Conservation (phyloP, 352 stramenopile genomes). For the Globisporangium recalcitrans region DNA sequence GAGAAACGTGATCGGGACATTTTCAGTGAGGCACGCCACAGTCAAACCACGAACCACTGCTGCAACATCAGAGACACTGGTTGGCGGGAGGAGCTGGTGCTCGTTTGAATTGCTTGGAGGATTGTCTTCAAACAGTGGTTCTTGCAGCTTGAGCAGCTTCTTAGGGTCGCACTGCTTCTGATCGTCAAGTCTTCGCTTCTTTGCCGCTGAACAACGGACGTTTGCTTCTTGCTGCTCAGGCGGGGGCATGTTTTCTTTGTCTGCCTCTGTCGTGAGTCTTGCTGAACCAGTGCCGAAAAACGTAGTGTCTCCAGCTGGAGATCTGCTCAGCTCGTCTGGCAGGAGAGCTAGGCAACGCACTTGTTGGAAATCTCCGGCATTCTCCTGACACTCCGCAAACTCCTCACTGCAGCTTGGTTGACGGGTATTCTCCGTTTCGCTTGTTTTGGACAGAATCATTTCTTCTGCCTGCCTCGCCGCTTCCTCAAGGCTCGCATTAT, state of each 20-base stretch:
- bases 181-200: constrained; percentile 4
- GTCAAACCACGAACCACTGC: constrained; percentile 2
- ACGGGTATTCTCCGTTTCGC: not conserved
- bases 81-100: not conserved
- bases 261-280: not conserved
- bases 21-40: constrained; percentile 11
- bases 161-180: not conserved
- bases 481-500: not conserved
- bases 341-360: not conserved
- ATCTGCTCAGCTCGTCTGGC: not conserved
- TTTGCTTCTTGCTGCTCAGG: not conserved
- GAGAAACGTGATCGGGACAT: constrained; percentile 15
- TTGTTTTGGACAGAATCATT: not conserved
- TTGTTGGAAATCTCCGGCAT: no score
- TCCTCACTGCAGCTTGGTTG: not conserved
- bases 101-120: not conserved
- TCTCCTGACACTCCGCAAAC: not conserved
- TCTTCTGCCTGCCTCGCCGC: constrained; percentile 3
- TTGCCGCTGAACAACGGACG: not conserved
- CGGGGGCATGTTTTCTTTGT: constrained; percentile 15
- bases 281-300: not conserved
- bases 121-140: constrained; percentile 3
- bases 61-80: not conserved
- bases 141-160: not conserved
- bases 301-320: not conserved